Percentiles rank a stretch among this genome's conserved stretches.
phyloP scores from a whole-genome alignment of 2,329 filamentous ascomycete species.

The Tolypocladium amazonense region DNA sequence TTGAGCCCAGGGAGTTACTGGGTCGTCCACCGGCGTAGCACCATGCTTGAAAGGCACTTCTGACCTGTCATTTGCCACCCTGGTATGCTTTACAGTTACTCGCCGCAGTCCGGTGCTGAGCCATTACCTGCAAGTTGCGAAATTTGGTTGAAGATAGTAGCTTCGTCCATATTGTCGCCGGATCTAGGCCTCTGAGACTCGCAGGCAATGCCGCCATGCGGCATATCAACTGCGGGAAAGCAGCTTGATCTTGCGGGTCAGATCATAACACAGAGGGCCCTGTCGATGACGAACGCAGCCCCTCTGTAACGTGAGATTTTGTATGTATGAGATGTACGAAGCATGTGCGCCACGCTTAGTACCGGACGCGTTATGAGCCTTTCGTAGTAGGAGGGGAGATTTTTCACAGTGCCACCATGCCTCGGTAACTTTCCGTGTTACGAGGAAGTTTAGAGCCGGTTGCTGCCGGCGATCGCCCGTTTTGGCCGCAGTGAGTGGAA shows the following conservation, averaged over 20 bases:
- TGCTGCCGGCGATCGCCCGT: neutral
- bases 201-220: neutral
- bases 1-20: neutral
- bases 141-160: neutral
- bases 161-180: neutral
- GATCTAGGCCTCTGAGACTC: neutral
- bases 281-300: neutral
- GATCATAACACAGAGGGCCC: neutral
- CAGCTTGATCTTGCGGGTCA: neutral
- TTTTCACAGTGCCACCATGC: neutral
- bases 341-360: neutral
- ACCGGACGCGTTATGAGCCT: neutral
- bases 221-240: neutral
- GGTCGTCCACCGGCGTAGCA: neutral
- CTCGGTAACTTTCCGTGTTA: neutral
- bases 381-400: neutral
- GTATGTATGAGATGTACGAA: neutral
- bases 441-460: neutral
- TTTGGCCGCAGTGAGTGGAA: neutral
- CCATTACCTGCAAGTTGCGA: neutral
- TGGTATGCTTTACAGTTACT: neutral
- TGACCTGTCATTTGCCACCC: neutral
- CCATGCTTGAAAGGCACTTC: neutral
- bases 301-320: neutral
- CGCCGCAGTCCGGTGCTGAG: neutral